A percentile compares a stretch with the other conserved stretches of the same genome.
Conservation (phyloP, 2,329 filamentous ascomycete species). For the Pseudogymnoascus sp. region DNA sequence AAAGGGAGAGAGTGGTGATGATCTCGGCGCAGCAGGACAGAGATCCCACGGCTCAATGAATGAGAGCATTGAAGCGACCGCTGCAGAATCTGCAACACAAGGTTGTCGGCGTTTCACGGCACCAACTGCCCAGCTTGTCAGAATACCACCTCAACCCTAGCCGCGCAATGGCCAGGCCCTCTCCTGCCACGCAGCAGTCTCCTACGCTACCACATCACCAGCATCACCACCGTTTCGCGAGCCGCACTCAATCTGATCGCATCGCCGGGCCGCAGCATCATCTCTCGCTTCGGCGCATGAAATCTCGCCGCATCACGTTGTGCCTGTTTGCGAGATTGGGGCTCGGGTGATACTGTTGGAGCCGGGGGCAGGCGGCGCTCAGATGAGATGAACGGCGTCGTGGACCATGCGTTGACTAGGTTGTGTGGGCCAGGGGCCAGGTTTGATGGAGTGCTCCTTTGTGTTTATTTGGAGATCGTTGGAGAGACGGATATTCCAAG, state of each 20-base stretch:
- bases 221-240: neutral
- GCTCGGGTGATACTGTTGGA: neutral
- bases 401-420: neutral
- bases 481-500: neutral
- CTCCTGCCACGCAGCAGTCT: neutral
- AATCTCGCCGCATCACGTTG: neutral
- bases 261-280: neutral
- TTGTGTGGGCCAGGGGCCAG: neutral
- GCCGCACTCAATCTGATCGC: neutral
- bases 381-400: neutral
- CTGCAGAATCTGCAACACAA: neutral
- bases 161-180: neutral
- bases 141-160: neutral
- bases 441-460: neutral
- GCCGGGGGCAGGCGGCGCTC: neutral
- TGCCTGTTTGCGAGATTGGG: neutral
- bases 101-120: neutral
- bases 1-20: neutral
- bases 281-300: neutral
- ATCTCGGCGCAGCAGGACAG: neutral
- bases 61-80: neutral
- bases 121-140: neutral
- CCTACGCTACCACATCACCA: neutral
- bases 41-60: neutral
- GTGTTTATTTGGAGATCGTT: neutral